Base-by-base conservation (phyloP, 2,329 filamentous ascomycete genomes). In the Geosmithia morbida region DNA sequence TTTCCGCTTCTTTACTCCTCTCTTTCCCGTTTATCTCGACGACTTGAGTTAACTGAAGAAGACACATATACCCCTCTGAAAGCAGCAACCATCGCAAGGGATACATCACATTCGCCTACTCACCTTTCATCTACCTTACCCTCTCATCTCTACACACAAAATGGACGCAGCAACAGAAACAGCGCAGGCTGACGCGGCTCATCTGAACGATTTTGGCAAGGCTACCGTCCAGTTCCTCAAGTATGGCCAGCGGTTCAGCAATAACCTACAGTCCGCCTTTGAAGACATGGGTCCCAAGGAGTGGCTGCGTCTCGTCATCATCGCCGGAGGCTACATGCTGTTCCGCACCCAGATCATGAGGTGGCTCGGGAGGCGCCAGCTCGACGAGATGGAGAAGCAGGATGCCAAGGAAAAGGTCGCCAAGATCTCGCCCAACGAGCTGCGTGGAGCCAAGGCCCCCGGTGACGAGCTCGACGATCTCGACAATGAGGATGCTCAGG, bases 311-410 rank as follows among this genome's bases (percentile, higher is more conserved):
- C 71, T 92, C 49, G 64, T 87, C 54, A 72, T 79, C 53, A 75
- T 87, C 51, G 75, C 87, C 18, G 77, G 86, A 56, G 81, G 77
- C 48, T 94, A 90, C 67, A 59, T 81, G 52, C 73, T 92, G 46
- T 57, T 87, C 20, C 79, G 87, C 1, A 85, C 85, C 0, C 87
- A 87, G 60, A 62, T 89, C 46, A 71, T 89, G 57, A 83, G 82
- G 58, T 63, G 79, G 39, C 79, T 79, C 55, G 77, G 72, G 50
- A 77, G 75, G 56, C 64, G 72, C 52, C 79, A 85, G 58, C 75
- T 80, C 60, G 72, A 72, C 56, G 71, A 81, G 59, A 70, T 84
- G 58, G 79, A 81, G 55, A 71, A 80, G 56, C 72, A 76, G 51
- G 69, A 71, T 8, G 64, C 59, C 46, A 66, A 75, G 53, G 70